Evolutionary conservation across 495 filamentous ascomycete genomes (phyloP), one percentile per base, ranked within the genome.

Genomic region (Schizothecium vesticola): DNA sequence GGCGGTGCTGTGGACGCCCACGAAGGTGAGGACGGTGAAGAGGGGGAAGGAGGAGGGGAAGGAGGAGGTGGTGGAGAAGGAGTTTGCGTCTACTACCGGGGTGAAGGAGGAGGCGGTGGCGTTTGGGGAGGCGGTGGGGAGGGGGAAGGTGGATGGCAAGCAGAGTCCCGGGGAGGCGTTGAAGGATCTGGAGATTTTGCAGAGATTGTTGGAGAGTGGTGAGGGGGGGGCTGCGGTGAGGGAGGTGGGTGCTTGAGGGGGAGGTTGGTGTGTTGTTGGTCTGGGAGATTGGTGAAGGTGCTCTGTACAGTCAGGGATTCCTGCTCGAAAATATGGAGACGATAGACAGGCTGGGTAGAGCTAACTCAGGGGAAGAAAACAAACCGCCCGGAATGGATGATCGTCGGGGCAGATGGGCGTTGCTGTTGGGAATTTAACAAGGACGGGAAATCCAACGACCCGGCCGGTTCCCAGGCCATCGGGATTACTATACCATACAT

Each of bases 141-240:
- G 70, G 11, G 80, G 81, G 8, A 73, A 81, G 69, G 69, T 78
- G 22, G 81, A 90, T 73, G 72, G 73, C 11, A 78, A 78, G 59
- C 89, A 92, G 77, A 82, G 78, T 0, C 87, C 88, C 2, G 84
- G 86, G 70, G 84, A 92, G 74, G 91, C 88, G 59, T 76, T 92
- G 74, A 84, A 78, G 59, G 92, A 94, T 81, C 75, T 95, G 68
- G 85, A 90, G 77, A 73, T 93, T 66, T 71, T 87, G 80, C 87
- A 91, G 78, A 79, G 80, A 64, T 83, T 91, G 78, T 73, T 91
- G 70, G 80, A 76, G 75, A 89, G 87, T 74, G 87, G 89, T 1
- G 87, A 86, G 69, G 74, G 74, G 19, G 75, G 83, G 11, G 88
- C 86, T 1, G 56, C n/a, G 25, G 65, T 75, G 13, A 72, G 75